phyloP scores from a whole-genome alignment of 2,329 filamentous ascomycete genomes.

The Colletotrichum lupini region DNA sequence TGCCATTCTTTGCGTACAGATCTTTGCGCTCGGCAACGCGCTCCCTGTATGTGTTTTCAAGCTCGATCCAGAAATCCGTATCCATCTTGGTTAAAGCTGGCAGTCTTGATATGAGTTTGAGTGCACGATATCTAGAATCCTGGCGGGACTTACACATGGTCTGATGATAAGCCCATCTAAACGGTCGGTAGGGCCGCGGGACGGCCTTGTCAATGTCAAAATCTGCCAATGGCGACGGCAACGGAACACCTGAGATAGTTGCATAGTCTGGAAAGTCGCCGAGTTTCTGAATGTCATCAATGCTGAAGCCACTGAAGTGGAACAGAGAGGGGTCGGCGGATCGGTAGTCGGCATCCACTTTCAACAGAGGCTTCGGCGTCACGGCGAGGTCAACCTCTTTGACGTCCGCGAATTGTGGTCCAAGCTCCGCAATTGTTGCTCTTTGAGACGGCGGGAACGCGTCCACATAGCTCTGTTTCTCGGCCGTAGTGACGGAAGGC shows the following conservation, averaged over 20 bases:
- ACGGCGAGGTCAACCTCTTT: slow-evolving; percentile 30
- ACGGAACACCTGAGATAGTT: slow-evolving; percentile 76
- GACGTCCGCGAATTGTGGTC: slow-evolving; percentile 5
- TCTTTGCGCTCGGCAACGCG: slow-evolving; percentile 76
- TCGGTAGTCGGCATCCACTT: slow-evolving; percentile 48
- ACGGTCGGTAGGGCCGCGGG: slow-evolving; percentile 82
- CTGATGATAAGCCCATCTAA: slow-evolving; percentile 88
- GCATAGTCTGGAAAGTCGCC: slow-evolving; percentile 86
- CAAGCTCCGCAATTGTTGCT: slow-evolving; percentile 30
- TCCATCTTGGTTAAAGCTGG: slow-evolving; percentile 79
- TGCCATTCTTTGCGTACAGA: slow-evolving; percentile 72
- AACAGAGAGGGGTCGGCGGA: slow-evolving; percentile 52
- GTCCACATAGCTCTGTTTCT: slow-evolving; percentile 38
- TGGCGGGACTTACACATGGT: slow-evolving; percentile 79
- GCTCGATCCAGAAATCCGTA: slow-evolving; percentile 88
- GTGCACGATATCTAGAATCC: too few relatives aligned
- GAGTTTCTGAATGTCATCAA: slow-evolving; percentile 74
- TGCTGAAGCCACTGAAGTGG: slow-evolving; percentile 76
- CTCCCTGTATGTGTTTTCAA: slow-evolving; percentile 77
- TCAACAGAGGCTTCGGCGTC: slow-evolving; percentile 41
- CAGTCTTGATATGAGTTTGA: slow-evolving; percentile 20
- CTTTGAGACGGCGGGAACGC: slow-evolving; percentile 43
- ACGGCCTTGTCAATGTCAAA: slow-evolving; percentile 77
- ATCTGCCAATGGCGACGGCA: slow-evolving; percentile 70
- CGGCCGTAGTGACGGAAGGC: background rate